phyloP scores from a whole-genome alignment of 768 basidiomycete genomes.

The Lactarius tabidus region DNA sequence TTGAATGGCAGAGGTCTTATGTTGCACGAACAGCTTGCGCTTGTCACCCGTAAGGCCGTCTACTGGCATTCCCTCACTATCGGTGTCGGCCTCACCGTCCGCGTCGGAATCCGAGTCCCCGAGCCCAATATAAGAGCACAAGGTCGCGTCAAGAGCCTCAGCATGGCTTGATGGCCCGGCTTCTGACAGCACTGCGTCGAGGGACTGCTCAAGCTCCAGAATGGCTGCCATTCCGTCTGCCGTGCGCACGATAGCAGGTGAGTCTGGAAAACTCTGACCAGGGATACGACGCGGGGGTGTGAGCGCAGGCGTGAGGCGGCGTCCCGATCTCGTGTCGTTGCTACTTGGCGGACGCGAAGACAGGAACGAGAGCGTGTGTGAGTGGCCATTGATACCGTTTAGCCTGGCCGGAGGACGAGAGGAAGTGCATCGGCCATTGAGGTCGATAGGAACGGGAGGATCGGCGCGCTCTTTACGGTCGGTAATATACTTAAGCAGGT shows the following conservation, averaged over 20 bases:
- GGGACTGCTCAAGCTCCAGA: constrained; percentile 50
- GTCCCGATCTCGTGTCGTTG: constrained; percentile 23
- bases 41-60: constrained; percentile 52
- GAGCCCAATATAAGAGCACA: constrained; percentile 18
- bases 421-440: constrained; percentile 32
- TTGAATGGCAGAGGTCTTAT: not conserved
- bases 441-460: constrained; percentile 54
- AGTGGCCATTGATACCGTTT: constrained; percentile 43
- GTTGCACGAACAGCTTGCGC: constrained; percentile 47
- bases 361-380: constrained; percentile 41
- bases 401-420: constrained; percentile 32
- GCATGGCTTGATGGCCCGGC: constrained; percentile 8
- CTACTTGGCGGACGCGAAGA: constrained; percentile 31
- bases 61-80: constrained; percentile 28
- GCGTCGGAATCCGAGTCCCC: constrained; percentile 27
- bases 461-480: constrained; percentile 82
- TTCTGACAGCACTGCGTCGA: constrained; percentile 34
- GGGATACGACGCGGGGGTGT: constrained; percentile 30
- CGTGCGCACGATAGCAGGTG: constrained; percentile 65
- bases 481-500: constrained; percentile 81
- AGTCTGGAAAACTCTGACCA: constrained; percentile 58
- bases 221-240: constrained; percentile 72
- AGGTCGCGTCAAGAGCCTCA: constrained; percentile 3
- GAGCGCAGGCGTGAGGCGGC: constrained; percentile 21
- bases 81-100: constrained; percentile 31